Conservation (phyloP, 2,329 filamentous ascomycete species). For the Trichophyton verrucosum region DNA sequence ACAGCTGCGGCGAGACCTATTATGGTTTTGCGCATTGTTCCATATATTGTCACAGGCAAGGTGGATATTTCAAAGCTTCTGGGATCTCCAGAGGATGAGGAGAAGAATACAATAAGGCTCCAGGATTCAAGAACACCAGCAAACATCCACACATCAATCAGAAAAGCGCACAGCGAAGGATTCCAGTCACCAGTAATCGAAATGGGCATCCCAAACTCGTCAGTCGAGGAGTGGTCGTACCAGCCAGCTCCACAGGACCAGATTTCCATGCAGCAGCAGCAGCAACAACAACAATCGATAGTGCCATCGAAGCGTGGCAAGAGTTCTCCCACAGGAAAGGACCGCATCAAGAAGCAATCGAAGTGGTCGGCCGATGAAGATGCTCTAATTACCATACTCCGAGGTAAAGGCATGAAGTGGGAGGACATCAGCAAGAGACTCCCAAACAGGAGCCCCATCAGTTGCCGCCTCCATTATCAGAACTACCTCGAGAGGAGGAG, state of each 20-base stretch:
- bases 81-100: conserved; percentile 14
- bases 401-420: conserved; percentile 93
- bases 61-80: conserved; percentile 17
- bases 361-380: conserved; percentile 96
- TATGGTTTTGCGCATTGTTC: conserved; percentile 11
- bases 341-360: conserved; percentile 63
- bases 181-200: neutral
- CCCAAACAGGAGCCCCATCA: conserved; percentile 83
- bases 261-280: neutral
- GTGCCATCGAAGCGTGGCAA: neutral
- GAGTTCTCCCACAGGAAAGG: neutral
- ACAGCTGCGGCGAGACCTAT: neutral
- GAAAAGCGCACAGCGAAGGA: neutral
- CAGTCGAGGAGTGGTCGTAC: neutral
- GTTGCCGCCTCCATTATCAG: conserved; percentile 87
- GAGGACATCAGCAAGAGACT: conserved; percentile 90
- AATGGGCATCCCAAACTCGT: conserved; percentile 4
- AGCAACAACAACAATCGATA: neutral
- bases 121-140: neutral
- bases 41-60: conserved; percentile 13
- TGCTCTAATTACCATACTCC: conserved; percentile 80
- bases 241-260: conserved; percentile 5
- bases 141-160: neutral
- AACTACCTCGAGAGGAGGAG: conserved; percentile 90
- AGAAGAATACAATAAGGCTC: conserved; percentile 5